Evolutionary conservation across 106 monocot genomes (phyloP).

Genomic region (Dendrobium chrysotoxum): DNA sequence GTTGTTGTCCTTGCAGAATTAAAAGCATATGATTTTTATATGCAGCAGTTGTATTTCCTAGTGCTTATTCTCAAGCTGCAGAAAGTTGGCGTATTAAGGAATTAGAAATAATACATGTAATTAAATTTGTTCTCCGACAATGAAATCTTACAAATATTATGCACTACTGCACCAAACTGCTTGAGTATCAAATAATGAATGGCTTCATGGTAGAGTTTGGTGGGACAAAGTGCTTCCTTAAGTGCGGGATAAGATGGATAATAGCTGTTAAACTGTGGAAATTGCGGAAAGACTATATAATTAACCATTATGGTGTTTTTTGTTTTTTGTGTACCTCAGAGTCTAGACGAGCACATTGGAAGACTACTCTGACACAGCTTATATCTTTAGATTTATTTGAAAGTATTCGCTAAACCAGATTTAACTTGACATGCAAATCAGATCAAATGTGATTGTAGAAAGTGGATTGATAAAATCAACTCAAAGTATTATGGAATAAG

Average conservation of each 20-base stretch:
- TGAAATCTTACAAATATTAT: background rate
- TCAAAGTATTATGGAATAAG: background rate
- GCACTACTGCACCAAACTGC: background rate
- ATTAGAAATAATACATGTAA: too few species aligned
- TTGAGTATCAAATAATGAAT: background rate
- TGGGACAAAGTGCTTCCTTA: background rate
- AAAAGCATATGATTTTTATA: too few species aligned
- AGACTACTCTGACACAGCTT: background rate
- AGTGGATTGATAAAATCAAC: background rate
- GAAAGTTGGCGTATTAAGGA: too few species aligned
- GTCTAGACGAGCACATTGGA: background rate
- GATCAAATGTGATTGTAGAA: background rate
- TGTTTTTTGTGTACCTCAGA: background rate
- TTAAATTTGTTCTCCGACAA: too few species aligned
- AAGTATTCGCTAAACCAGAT: background rate
- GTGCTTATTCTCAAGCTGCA: too few species aligned
- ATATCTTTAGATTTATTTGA: background rate
- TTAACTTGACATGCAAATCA: background rate
- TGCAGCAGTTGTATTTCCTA: too few species aligned
- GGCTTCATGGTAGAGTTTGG: background rate
- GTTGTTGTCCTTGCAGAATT: too few species aligned
- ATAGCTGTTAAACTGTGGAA: background rate
- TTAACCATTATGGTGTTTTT: background rate
- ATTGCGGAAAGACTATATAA: background rate
- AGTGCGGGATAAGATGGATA: background rate